Evolutionary conservation across 2,329 filamentous ascomycete species (phyloP).

Genomic region (Lecanicillium sp.): DNA sequence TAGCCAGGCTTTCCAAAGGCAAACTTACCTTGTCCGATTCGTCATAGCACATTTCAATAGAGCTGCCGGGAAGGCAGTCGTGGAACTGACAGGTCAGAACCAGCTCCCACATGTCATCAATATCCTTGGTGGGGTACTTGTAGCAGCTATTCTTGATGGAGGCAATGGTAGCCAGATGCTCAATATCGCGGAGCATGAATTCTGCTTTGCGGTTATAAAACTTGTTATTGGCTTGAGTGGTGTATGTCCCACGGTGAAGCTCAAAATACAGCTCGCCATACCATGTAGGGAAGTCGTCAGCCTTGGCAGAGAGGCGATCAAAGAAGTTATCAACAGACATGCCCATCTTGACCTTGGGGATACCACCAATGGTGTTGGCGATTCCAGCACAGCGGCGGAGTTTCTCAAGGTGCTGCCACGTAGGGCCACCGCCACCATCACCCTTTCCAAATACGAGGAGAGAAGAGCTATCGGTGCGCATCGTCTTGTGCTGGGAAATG

Average conservation of each 20-base stretch:
- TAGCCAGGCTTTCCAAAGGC: conserved; percentile 10
- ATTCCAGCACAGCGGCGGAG: conserved; percentile 85
- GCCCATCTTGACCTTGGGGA: conserved; percentile 85
- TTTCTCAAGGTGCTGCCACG: conserved; percentile 90
- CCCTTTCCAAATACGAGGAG: conserved; percentile 94
- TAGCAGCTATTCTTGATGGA: conserved; percentile 66
- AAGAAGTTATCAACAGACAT: conserved; percentile 93
- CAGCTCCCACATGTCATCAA: conserved; percentile 93
- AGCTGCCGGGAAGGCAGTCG: conserved; percentile 89
- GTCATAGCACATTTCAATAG: conserved; percentile 96
- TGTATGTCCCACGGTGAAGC: conserved; percentile 93
- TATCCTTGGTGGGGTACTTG: conserved; percentile 86
- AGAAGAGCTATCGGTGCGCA: conserved; percentile 87
- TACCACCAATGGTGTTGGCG: conserved; percentile 68
- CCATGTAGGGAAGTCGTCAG: conserved; percentile 79
- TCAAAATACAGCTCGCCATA: conserved; percentile 98
- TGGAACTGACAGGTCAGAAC: conserved; percentile 94
- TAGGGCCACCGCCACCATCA: conserved; percentile 91
- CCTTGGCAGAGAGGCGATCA: conserved; percentile 72
- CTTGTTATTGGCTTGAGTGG: conserved; percentile 96
- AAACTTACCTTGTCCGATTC: conserved; percentile 68
- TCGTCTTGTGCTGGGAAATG: conserved; percentile 84
- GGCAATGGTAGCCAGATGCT: conserved; percentile 78
- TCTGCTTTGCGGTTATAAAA: conserved; percentile 84
- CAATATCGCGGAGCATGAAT: conserved; percentile 76